Evolutionary conservation across 2,329 filamentous ascomycete genomes (phyloP).

Genomic region (Fusarium fracticaudum): DNA sequence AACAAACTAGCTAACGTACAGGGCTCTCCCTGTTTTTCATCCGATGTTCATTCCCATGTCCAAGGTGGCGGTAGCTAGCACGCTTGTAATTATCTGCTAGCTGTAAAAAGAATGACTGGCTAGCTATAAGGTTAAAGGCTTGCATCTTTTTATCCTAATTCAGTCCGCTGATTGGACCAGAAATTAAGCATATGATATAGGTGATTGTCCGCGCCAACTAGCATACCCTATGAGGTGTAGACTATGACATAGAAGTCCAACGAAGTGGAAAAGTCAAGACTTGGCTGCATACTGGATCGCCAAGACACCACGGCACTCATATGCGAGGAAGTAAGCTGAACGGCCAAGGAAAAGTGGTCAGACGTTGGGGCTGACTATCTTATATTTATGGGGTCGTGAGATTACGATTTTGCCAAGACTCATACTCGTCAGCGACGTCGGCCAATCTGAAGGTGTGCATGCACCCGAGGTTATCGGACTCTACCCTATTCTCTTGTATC

Average conservation of each 20-base stretch:
- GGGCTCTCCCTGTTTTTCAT: background rate
- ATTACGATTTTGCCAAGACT: background rate
- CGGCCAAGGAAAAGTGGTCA: background rate
- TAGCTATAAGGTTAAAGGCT: background rate
- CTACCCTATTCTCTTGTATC: no score
- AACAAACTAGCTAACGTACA: fast-evolving
- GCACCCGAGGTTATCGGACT: no score
- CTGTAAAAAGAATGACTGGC: fast-evolving
- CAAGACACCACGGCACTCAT: background rate
- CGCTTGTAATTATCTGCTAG: fast-evolving
- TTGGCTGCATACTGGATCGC: background rate
- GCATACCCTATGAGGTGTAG: background rate
- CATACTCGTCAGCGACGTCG: no score
- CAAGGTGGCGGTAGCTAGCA: background rate
- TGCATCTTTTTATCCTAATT: fast-evolving
- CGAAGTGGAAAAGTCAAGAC: no score
- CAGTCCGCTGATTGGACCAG: no score
- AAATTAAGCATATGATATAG: no score
- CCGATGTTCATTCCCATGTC: background rate
- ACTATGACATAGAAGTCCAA: no score
- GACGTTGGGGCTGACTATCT: background rate
- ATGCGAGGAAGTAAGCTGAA: background rate
- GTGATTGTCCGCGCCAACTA: fast-evolving
- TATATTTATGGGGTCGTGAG: background rate
- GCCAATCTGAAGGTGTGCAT: fast-evolving